Conservation (phyloP, 768 basidiomycete genomes). For the Tephrocybe sp. region DNA sequence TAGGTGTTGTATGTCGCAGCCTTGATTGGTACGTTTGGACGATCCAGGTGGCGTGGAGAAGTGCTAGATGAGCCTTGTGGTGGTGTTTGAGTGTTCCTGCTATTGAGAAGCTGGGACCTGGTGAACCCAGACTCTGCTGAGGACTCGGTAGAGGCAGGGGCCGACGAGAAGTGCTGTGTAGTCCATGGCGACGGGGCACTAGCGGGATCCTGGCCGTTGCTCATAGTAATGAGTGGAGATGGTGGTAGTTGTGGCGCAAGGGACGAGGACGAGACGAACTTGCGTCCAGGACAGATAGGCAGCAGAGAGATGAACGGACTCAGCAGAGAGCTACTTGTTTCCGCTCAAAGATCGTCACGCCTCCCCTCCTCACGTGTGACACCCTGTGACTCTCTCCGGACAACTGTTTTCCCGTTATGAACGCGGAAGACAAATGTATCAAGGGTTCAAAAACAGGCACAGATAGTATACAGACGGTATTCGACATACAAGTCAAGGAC, state of each 20-base stretch:
- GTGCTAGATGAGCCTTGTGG: conserved; percentile 28
- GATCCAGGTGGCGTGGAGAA: conserved; percentile 45
- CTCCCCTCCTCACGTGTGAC: conserved; percentile 12
- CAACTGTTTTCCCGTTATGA: no score
- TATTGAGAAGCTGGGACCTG: conserved; percentile 17
- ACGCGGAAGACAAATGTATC: no score
- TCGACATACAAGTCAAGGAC: conserved; percentile 3
- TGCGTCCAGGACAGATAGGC: conserved; percentile 2
- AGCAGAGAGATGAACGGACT: conserved; percentile 12
- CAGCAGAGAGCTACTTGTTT: conserved; percentile 6
- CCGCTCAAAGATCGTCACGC: conserved; percentile 16
- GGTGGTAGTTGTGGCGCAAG: neutral
- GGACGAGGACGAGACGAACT: neutral
- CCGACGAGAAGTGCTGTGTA: conserved; percentile 25
- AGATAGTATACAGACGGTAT: conserved; percentile 8
- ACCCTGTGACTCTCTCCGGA: conserved; percentile 9
- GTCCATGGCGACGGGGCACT: conserved; percentile 35
- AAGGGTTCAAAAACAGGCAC: no score
- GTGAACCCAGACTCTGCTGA: conserved; percentile 26
- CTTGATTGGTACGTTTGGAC: conserved; percentile 57
- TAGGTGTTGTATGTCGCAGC: conserved; percentile 62
- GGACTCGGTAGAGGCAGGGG: conserved; percentile 20
- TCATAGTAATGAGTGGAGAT: conserved; percentile 27
- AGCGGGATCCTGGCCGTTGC: conserved; percentile 36
- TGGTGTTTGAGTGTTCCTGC: conserved; percentile 30